A percentile compares a stretch with the other conserved stretches of the same genome.
phyloP scores from a whole-genome alignment of 2,329 filamentous ascomycete species.

The Plectosphaerella plurivora region DNA sequence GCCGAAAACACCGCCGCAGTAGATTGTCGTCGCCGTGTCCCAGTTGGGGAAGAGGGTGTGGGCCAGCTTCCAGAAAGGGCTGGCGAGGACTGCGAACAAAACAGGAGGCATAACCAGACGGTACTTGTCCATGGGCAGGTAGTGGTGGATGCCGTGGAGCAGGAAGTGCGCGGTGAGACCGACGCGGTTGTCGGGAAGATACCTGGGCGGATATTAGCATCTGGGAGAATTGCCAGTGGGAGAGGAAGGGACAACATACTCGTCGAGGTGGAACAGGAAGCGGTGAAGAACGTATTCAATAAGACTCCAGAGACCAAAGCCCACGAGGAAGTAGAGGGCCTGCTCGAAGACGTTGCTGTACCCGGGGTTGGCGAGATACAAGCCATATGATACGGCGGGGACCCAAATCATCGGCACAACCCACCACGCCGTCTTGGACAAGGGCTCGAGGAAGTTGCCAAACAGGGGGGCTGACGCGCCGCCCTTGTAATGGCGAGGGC shows the following conservation, averaged over 20 bases:
- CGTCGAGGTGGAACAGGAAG: constrained; percentile 89
- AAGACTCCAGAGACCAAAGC: constrained; percentile 79
- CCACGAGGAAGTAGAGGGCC: constrained; percentile 62
- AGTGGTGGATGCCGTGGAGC: constrained; percentile 95
- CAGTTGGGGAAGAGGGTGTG: constrained; percentile 80
- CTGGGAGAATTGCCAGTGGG: neutral
- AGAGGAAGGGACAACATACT: constrained; percentile 50
- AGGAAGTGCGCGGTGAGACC: constrained; percentile 85
- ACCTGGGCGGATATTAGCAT: constrained; percentile 46
- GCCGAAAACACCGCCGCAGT: constrained; percentile 87
- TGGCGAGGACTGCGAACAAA: constrained; percentile 76
- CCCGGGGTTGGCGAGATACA: constrained; percentile 59
- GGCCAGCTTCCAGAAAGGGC: constrained; percentile 89
- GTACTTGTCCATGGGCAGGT: constrained; percentile 98
- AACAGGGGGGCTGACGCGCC: constrained; percentile 90
- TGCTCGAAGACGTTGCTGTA: constrained; percentile 45
- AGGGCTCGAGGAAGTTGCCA: constrained; percentile 97
- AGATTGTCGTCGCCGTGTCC: constrained; percentile 74
- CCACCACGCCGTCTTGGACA: constrained; percentile 94
- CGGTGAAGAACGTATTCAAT: constrained; percentile 87
- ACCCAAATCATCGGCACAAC: constrained; percentile 80
- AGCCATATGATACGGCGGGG: constrained; percentile 72
- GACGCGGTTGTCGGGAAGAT: constrained; percentile 87
- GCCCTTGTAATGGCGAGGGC: constrained; percentile 91
- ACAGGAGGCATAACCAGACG: constrained; percentile 95